Evolutionary conservation across 345 rosid genomes (phyloP).

Genomic region (Citropsis articulata): DNA sequence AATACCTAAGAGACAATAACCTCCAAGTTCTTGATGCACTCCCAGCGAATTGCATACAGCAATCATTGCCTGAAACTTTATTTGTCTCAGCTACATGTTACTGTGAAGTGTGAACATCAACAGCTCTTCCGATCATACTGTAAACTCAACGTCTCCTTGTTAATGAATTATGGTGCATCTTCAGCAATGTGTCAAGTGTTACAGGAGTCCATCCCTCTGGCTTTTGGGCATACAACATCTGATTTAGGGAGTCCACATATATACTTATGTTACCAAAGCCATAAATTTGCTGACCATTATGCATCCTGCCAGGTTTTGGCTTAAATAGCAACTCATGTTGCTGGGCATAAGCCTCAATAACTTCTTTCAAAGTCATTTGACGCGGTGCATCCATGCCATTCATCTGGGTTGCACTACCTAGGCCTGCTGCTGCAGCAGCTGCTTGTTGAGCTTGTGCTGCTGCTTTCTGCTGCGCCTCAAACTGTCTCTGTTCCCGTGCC

Average conservation of each 20-base stretch:
- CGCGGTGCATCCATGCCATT: slow-evolving; percentile 28
- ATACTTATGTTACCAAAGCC: slow-evolving; percentile 84
- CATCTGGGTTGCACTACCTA: slow-evolving; percentile 32
- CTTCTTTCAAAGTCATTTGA: slow-evolving; percentile 78
- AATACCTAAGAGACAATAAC: background rate
- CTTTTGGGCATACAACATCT: slow-evolving; percentile 66
- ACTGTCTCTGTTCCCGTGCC: slow-evolving; percentile 64
- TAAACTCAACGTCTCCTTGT: slow-evolving; percentile 43
- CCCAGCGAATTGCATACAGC: background rate
- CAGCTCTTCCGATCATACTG: background rate
- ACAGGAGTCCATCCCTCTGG: slow-evolving; percentile 67
- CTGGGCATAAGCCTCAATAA: slow-evolving; percentile 75
- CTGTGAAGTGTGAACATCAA: background rate
- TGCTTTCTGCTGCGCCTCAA: slow-evolving; percentile 62
- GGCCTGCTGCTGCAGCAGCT: slow-evolving; percentile 26
- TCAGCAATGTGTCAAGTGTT: slow-evolving; percentile 67
- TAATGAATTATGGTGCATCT: slow-evolving; percentile 63
- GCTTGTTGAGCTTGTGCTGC: slow-evolving; percentile 48
- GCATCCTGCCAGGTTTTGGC: slow-evolving; percentile 76
- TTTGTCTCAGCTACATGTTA: background rate
- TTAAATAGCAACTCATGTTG: slow-evolving; percentile 72
- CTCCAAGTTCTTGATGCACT: background rate
- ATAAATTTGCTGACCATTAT: slow-evolving; percentile 79
- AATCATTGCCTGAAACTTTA: background rate
- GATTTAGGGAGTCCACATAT: slow-evolving; percentile 61